Evolutionary conservation across 108 stramenopile species (phyloP).

Genomic region (Cyclostephanos invisitatus): DNA sequence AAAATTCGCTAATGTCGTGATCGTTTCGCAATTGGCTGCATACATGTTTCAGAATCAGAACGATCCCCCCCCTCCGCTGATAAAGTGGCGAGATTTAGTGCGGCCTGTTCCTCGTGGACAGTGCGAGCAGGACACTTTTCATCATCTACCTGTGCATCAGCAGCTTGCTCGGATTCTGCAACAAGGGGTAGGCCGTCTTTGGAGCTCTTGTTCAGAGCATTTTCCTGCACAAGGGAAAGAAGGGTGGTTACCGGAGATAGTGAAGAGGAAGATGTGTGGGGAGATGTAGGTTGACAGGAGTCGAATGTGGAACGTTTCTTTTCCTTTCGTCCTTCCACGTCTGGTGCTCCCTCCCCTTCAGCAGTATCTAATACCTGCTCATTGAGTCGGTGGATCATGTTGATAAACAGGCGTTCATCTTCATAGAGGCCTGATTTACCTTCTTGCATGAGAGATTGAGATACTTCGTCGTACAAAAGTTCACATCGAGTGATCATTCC

Average conservation of each 20-base stretch:
- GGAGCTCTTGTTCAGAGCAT: constrained; percentile 44
- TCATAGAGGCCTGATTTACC: constrained; percentile 77
- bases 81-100: background rate
- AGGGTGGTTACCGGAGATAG: constrained; percentile 47
- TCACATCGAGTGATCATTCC: constrained; percentile 74
- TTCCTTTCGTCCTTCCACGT: constrained; percentile 41
- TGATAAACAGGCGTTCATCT: constrained; percentile 87
- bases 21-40: constrained; percentile 5
- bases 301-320: constrained; percentile 9
- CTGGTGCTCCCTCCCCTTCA: constrained; percentile 58
- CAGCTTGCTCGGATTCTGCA: constrained; percentile 22
- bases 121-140: background rate
- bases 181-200: constrained; percentile 34
- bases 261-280: constrained; percentile 20
- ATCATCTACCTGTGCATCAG: background rate
- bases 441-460: constrained; percentile 59
- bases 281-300: constrained; percentile 6
- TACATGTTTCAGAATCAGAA: background rate
- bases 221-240: constrained; percentile 64
- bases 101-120: background rate
- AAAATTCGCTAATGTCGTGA: background rate
- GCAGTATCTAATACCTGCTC: constrained; percentile 70
- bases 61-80: constrained; percentile 7
- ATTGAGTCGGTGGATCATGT: constrained; percentile 86
- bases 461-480: constrained; percentile 73